A percentile compares a stretch with the other conserved stretches of the same genome.
phyloP scores from a whole-genome alignment of 208 protist genomes.

The Naegleria gruberi region DNA sequence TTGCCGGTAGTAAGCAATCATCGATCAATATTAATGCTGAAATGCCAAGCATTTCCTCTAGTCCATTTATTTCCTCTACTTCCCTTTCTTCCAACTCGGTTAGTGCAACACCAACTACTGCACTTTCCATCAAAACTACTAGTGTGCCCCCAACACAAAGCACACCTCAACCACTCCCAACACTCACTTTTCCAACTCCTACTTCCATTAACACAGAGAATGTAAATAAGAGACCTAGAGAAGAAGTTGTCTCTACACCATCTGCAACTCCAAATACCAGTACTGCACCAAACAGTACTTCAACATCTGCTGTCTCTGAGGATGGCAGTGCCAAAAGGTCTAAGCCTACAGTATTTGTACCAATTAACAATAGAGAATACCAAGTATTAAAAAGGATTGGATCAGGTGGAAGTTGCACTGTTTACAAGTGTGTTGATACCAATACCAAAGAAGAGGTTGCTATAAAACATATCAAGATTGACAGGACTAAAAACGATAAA shows the following conservation, averaged over 20 bases:
- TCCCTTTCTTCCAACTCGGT: too few species aligned
- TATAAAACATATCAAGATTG: conserved; percentile 32
- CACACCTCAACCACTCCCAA: neutral
- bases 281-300: neutral
- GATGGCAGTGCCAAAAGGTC: neutral
- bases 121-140: too few species aligned
- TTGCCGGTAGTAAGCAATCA: too few species aligned
- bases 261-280: neutral
- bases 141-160: neutral
- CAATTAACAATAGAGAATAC: neutral
- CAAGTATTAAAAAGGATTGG: conserved; percentile 43
- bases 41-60: too few species aligned
- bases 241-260: neutral
- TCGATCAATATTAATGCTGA: too few species aligned
- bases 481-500: neutral
- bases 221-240: too few species aligned
- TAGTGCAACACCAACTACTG: too few species aligned
- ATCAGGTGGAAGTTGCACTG: conserved; percentile 45
- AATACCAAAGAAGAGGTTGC: conserved; percentile 7
- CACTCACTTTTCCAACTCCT: neutral
- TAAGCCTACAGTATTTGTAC: neutral
- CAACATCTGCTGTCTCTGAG: neutral
- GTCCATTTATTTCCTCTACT: too few species aligned
- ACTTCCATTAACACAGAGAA: too few species aligned
- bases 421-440: conserved; percentile 37